Base-by-base conservation (phyloP, 2,329 filamentous ascomycete species). In the Arthrinium puccinioides region DNA sequence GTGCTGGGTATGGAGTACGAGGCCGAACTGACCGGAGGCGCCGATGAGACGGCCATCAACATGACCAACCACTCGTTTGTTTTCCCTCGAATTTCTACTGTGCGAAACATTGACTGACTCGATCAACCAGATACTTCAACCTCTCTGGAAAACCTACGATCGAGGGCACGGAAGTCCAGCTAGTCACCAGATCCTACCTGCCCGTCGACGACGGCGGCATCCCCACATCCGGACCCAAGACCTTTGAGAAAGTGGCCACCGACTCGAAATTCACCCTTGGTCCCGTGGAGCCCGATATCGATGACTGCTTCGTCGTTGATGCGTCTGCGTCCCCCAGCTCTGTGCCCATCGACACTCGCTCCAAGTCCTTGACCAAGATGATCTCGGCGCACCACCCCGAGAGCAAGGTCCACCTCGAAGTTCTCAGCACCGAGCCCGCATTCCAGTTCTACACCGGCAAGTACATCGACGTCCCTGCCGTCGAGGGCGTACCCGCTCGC, bases 371-470 rank as follows among this genome's bases (percentile, higher is more conserved):
- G 26, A 72, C 69, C 40, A 78, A 74, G 41, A 76, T 90, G 31
- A 76, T 86, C 31, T 67, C 75, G 18, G 84, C 92, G 41, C 75
- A 74, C 59, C 87, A 96, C 59, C 77, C 87, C 6, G 69, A 68
- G 34, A 83, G 80, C 20, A 77, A 79, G 44, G 72, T 96, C 47
- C 83, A 94, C 57, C 77, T 97, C 34, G 86, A 96, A 61, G 83
- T 95, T 6, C 69, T 79, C 53, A 92, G 86, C 67, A 97, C 90
- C 0, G 90, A 97, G 68, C 92, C 92, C 0, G 86, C 87, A 0
- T 97, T 96, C 70, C 90, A 97, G 61, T 94, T 96, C 66, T 97
- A 97, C 64, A 94, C 88, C 0, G 92, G 90, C 46, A 82, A 85
- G 55, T 82, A 80, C 54, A 88, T 94, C 47, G 67, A 92, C 50